A percentile compares a stretch with the other conserved stretches of the same genome.
Evolutionary conservation across 2,329 filamentous ascomycete species (phyloP).

Genomic region (Botryotinia calthae): DNA sequence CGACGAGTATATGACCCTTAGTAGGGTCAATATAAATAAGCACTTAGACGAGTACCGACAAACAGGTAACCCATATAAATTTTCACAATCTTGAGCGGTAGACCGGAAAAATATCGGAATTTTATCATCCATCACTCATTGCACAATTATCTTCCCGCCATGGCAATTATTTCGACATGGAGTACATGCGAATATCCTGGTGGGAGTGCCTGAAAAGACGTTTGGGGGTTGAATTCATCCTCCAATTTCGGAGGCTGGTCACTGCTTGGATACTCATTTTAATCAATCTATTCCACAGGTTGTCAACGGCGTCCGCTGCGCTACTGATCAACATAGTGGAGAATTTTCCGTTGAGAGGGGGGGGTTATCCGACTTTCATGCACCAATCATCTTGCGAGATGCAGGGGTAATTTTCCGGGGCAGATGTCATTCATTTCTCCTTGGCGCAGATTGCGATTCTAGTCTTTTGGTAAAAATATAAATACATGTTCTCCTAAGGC

Average conservation of each 20-base stretch:
- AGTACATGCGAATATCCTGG: not conserved
- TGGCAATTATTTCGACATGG: not conserved
- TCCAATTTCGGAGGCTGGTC: constrained; percentile 1
- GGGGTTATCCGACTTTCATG: not conserved
- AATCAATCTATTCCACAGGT: not conserved
- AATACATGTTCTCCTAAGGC: not conserved
- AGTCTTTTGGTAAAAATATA: not conserved
- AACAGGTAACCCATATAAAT: not conserved
- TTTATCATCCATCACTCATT: not conserved
- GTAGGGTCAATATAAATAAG: not conserved
- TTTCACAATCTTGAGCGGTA: not conserved
- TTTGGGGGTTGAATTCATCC: not conserved
- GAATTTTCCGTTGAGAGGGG: not conserved
- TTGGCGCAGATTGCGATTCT: not conserved
- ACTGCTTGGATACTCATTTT: not conserved
- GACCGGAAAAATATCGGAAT: not conserved
- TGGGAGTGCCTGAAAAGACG: not conserved
- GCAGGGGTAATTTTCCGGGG: not conserved
- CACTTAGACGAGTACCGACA: not conserved
- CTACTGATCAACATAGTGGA: not conserved
- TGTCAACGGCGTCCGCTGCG: not conserved
- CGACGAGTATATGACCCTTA: not conserved
- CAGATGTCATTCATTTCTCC: not conserved
- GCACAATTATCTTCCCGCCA: not conserved
- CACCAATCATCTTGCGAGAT: constrained; percentile 2